Base-by-base conservation (phyloP, 176 grass and related monocot species). In the Metroxylon sagu region DNA sequence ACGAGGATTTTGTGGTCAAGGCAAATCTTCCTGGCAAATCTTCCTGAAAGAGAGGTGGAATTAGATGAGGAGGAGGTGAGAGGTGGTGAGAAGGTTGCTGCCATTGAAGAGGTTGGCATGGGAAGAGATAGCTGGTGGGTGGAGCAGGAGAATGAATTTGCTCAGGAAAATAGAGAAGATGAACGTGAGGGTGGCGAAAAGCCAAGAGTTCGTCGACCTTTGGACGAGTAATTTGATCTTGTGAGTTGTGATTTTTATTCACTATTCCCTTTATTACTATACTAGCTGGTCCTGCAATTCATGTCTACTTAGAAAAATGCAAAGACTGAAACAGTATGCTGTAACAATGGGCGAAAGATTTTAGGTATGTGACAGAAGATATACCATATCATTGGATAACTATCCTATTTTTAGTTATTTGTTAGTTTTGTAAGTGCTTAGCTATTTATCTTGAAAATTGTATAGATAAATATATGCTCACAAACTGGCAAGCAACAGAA, bases 141-240 rank as follows among this genome's bases (percentile, higher is more conserved):
- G 3, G 49, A 5, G 2, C 49, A 66, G 50, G 49, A 66, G 25
- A 25, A 52, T 19, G 63, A 53, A 16, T 18, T 16, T 18, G 49
- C 26, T 53, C 18, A 23, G 48, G 66, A 53, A 8, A 35, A 66
- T 18, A 59, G 52, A 26, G 71, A 82, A 48, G 26, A 64, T 50
- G 71, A 73, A 63, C 49, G 67, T 30, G 78, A 79, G 48, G 52
- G 49, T 69, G 68, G 72, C 39, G 77, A 66, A 26, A 80, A 85
- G 61, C 69, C 70, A 19, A 84, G 87, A 29, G 78, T 80, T 49
- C 76, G 54, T 4, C 76, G 92, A 16, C 57, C 79, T 58, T 72
- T 97, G 27, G 92, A 97, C 64, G 92, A 97, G 25, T 78, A 91
- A 15, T 97, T 97, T 83, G 92, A 97, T 80, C 49, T 87, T 80